Evolutionary conservation across 805 yeast species (phyloP), one percentile per base, ranked within the genome.

Genomic region (Suhomyces tanzawaensis): DNA sequence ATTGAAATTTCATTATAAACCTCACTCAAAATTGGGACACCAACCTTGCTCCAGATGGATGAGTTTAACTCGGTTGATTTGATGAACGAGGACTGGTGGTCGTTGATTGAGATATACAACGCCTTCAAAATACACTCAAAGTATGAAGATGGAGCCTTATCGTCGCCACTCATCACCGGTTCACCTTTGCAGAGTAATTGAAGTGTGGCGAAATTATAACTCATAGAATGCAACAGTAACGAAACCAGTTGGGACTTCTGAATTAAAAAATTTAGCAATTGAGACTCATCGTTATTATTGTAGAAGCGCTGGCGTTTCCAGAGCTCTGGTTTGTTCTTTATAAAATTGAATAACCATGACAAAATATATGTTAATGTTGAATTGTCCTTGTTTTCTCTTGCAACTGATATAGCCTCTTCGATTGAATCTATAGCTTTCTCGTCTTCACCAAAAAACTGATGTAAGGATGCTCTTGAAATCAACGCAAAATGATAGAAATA

Each of bases 351-450:
- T 1, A 87, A 65, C 89, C 93, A 84, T 7, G 87, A 72, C 34
- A 88, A 64, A 12, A 88, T 72, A 48, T 80, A 80, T 19, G 85
- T 82, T 29, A 88, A 68, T 18, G 95, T 85, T 11, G 72, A 68
- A 39, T 77, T 71, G 57, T 90, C 96, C 44, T 81, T 81, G 49
- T 83, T 82, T 51, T 89, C 96, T 47, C 96, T 67, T 0, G 96
- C 96, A 3, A 89, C 88, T 5, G 84, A 71, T 2, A 88, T 83
- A 0, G 96, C 93, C 56, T 89, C 96, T 45, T 84, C 87, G 7
- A 88, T 84, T 1, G 95, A 82, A 46, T 82, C 72, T 11, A 87
- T 56, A 0, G 96, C 95, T 42, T 82, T 82, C 9, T 71, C 72
- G 45, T 75, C 74, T 39, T 81, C 79, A 19, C 81, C 79, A 55